A percentile compares a stretch with the other conserved stretches of the same genome.
These are phyloP conservation scores for Chlorociboria aeruginascens DNA, from an alignment of 495 filamentous ascomycete genomes.

Conservation along the genomic window DNA sequence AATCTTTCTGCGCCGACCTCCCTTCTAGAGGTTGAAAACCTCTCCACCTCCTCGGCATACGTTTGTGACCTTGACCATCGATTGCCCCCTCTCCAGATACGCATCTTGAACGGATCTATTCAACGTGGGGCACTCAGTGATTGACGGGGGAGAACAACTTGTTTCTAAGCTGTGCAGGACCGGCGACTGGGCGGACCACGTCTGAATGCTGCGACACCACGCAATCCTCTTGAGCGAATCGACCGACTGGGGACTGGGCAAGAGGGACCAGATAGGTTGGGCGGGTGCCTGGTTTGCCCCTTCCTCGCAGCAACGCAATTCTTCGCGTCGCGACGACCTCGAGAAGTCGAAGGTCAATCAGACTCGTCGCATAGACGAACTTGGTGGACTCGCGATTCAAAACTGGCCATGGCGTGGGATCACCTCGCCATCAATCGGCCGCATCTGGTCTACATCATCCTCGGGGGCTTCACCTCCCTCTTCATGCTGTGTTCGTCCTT, in stretches of 20 bases:
- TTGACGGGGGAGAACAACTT: not conserved
- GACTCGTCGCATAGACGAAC: not conserved
- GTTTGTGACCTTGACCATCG: not conserved
- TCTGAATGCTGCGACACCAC: constrained; percentile 32
- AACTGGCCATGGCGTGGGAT: constrained; percentile 71
- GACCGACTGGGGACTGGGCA: constrained; percentile 18
- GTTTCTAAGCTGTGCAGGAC: constrained; percentile 19
- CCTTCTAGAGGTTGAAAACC: not conserved
- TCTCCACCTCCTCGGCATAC: not conserved
- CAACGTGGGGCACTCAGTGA: not conserved
- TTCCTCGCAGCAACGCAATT: too few relatives aligned
- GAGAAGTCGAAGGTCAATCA: not conserved
- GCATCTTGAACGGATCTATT: not conserved
- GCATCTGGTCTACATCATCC: constrained; percentile 95
- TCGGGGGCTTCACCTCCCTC: constrained; percentile 92
- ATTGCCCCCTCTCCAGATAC: not conserved
- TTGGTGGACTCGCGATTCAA: not conserved
- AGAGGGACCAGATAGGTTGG: constrained; percentile 10
- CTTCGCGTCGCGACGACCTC: too few relatives aligned
- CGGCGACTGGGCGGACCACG: constrained; percentile 41
- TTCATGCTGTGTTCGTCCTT: constrained; percentile 98
- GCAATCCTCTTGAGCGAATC: constrained; percentile 17
- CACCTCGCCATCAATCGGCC: constrained; percentile 87
- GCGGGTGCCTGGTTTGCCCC: not conserved
- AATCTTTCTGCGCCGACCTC: not conserved